Base-by-base conservation (phyloP, 2,329 filamentous ascomycete genomes). In the Aspergillus oerlinghausenensis region DNA sequence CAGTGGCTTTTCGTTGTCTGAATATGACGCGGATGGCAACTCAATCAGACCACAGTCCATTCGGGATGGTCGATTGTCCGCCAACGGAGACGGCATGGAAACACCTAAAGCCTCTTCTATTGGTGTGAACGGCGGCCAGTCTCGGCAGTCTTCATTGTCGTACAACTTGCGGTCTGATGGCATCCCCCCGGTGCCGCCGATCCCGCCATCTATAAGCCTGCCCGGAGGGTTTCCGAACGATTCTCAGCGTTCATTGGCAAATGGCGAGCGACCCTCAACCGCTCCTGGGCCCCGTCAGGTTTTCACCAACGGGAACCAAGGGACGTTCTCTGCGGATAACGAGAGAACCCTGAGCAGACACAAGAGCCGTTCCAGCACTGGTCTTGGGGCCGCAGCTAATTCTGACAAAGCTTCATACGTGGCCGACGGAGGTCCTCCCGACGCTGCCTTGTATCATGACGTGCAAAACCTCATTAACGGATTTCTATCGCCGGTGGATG, bases 161-260 rank as follows among this genome's bases (percentile, higher is more conserved):
- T 57, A 55, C 50, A 40, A 52, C 52, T 42, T 58, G 6, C 60
- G 63, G 48, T 61, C 65, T 7, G 64, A 72, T n/a, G 69, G 67
- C 38, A 74, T 79, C n/a, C 76, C 76, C 1, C 77, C 77, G 11
- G 77, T 79, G 4, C 77, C 77, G 11, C 77, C 77, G 21, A 71
- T 79, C n/a, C 76, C 76, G 14, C 63, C 69, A 0, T 69, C 69
- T 4, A 65, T 79, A 35, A 66, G 73, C 35, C 69, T 78, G 19
- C 75, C 75, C 2, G 75, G 74, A 26, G 72, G 73, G n/a, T 76
- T 74, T 57, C 72, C 75, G 2, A 68, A 70, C 17, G 75, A 76
- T 57, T 70, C 70, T 21, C 67, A 70, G 45, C 65, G 70, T 11
- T 73, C 72, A 6, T 57, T 68, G 48, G 52, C 65, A 17, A 63